Evolutionary conservation across 805 yeast genomes (phyloP), one percentile per base, ranked within the genome.

Genomic region (Saccharomycopsis javanensis): DNA sequence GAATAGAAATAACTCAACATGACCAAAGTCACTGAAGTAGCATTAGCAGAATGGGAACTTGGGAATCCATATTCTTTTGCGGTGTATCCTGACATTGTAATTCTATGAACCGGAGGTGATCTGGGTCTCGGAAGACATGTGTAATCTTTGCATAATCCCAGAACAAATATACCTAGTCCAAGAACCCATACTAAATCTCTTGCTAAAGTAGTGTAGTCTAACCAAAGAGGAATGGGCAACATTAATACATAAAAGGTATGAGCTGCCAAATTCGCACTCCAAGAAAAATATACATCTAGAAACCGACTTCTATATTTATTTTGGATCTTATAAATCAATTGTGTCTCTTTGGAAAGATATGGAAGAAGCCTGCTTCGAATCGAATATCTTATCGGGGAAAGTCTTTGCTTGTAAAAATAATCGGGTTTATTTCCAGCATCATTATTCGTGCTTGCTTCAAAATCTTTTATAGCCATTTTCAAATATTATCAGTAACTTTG

Each of bases 61-160:
- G 98, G 99, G 64, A 91, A 89, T 3, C 99, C 99, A 69, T 92
- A 92, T 68, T 92, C 99, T 64, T 85, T 81, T 2, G 96, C 80
- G 0, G 98, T 94, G 63, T 88, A 88, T n/a, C 86, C 85, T 58
- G 91, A 83, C 82, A 92, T 79, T 8, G 98, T 90, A 63, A 92
- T 83, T 64, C 99, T 77, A 66, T 85, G 88, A 46, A 92, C 70
- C 0, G 99, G 98, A 1, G 99, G 98, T 1, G 96, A 85, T 59
- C 81, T 71, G 1, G 99, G 99, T 60, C 99, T 75, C 20, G 99
- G 99, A 53, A 92, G 74, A 66, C 98, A 92, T 64, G 90, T 75
- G 63, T 76, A 84, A 68, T 92, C 99, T 67, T 92, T 92, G 55
- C 86, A 69, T 60, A 74, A 76, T 1, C 98, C 98, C 1, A 87